Evolutionary conservation across 305 asterid genomes (phyloP).

Genomic region (Rubia peregrina): DNA sequence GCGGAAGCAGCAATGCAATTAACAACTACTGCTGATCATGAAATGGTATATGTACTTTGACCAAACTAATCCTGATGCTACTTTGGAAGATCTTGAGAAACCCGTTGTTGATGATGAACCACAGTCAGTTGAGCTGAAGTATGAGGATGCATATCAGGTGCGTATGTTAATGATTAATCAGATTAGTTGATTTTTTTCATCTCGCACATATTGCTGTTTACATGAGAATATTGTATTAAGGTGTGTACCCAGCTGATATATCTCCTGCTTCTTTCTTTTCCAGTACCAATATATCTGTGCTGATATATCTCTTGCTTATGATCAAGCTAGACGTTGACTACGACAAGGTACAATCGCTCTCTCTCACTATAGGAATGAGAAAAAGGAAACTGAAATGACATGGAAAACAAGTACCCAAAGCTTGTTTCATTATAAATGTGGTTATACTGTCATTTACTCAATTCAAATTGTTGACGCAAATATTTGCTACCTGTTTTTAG

Average conservation of each 20-base stretch:
- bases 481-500: no score
- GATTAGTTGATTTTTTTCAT: slow-evolving; percentile 11
- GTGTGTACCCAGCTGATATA: background rate
- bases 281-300: slow-evolving; percentile 99
- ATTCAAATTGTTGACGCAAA: no score
- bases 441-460: no score
- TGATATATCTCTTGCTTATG: no score
- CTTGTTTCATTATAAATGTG: no score
- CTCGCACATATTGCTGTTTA: background rate
- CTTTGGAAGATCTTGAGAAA: slow-evolving; percentile 98
- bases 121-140: slow-evolving; percentile 83
- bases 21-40: no score
- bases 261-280: slow-evolving; percentile 16
- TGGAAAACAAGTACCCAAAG: background rate
- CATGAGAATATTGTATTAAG: background rate
- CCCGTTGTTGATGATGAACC: slow-evolving; percentile 99
- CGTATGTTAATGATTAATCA: slow-evolving; percentile 12
- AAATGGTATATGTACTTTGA: no score
- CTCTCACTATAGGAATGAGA: background rate
- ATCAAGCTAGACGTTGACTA: slow-evolving; percentile 99
- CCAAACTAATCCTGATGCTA: slow-evolving; percentile 96
- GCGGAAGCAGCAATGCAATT: no score
- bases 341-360: slow-evolving; percentile 57
- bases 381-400: background rate
- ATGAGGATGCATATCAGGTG: slow-evolving; percentile 99